Percentiles rank a stretch among this genome's conserved stretches.
Evolutionary conservation across 176 grass and related monocot genomes (phyloP).

Genomic region (Triticum aestivum): DNA sequence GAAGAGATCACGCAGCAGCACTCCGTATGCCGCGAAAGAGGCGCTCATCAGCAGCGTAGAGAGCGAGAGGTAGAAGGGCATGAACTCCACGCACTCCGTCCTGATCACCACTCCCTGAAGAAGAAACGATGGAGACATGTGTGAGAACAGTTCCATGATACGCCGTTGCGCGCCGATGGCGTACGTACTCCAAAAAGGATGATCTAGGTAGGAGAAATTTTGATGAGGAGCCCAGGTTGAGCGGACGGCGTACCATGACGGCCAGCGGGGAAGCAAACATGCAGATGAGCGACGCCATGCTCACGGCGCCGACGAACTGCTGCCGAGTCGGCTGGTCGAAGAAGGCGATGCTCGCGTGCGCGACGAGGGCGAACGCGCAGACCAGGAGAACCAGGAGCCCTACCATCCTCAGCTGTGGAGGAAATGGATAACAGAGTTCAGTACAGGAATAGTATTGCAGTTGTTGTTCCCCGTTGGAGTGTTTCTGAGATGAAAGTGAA

Average conservation of each 20-base stretch:
- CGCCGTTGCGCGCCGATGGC: neutral
- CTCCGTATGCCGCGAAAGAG: slow-evolving; percentile 63
- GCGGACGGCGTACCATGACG: slow-evolving; percentile 51
- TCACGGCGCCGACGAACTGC: slow-evolving; percentile 53
- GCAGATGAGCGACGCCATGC: slow-evolving; percentile 56
- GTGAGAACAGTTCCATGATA: neutral
- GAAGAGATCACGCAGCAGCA: slow-evolving; percentile 65
- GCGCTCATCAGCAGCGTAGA: slow-evolving; percentile 63
- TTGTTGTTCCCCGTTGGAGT: neutral
- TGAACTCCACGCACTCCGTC: slow-evolving; percentile 85
- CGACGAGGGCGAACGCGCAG: slow-evolving; percentile 36
- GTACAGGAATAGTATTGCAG: neutral
- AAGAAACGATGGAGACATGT: neutral
- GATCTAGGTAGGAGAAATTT: neutral
- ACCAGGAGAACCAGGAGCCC: slow-evolving; percentile 41
- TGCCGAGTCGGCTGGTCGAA: slow-evolving; percentile 52
- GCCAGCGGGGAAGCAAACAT: slow-evolving; percentile 84
- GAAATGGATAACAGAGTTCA: neutral
- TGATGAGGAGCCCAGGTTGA: neutral
- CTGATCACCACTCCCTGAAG: slow-evolving; percentile 76
- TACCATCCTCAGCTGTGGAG: slow-evolving; percentile 52
- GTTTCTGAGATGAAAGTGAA: neutral
- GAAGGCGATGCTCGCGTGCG: slow-evolving; percentile 36
- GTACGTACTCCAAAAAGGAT: neutral
- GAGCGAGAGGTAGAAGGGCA: slow-evolving; percentile 91